Evolutionary conservation across 2,329 filamentous ascomycete genomes (phyloP), one percentile per base, ranked within the genome.

Genomic region (Endothia cerciana): DNA sequence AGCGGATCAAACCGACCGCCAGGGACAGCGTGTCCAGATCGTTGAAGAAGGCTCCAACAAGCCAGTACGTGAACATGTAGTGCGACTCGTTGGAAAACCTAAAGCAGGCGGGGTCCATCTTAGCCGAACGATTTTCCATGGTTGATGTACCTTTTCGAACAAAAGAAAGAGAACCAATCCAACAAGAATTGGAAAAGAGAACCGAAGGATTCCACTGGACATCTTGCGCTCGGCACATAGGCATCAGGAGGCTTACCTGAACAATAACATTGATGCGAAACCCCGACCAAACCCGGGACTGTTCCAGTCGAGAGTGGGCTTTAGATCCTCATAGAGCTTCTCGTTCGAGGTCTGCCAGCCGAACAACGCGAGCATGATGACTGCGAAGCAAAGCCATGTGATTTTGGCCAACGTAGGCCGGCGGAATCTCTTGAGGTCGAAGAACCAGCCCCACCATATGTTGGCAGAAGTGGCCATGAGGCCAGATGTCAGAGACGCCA

Each of bases 61-160:
- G 72, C 81, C 81, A 84, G 72, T 84, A 84, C 0, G 83, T 79
- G 63, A 83, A 83, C 74, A 83, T 83, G 69, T 81, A 80, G 53
- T 84, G 79, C 0, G 79, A 81, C 68, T 85, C 83, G 65, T 84
- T 83, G 73, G 84, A 78, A 70, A 84, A 83, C 11, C 73, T 77
- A 36, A 1, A 0, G 7, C 1, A 22, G 47, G 7, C 25, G n/a
- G n/a, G 6, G 13, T 51, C 6, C 33, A 36, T 36, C 15, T 47
- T 47, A 47, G 43, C 13, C 15, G 43, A 10, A 5, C 10, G 33
- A 36, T 36, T 6, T 36, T 36, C 10, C 33, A 36, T 36, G n/a
- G n/a, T n/a, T n/a, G n/a, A n/a, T n/a, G n/a, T n/a, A n/a, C n/a
- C n/a, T n/a, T n/a, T n/a, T n/a, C n/a, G n/a, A n/a, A n/a, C n/a